Evolutionary conservation across 139 green algal genomes (phyloP).

Genomic region (Picochlorum sp.): DNA sequence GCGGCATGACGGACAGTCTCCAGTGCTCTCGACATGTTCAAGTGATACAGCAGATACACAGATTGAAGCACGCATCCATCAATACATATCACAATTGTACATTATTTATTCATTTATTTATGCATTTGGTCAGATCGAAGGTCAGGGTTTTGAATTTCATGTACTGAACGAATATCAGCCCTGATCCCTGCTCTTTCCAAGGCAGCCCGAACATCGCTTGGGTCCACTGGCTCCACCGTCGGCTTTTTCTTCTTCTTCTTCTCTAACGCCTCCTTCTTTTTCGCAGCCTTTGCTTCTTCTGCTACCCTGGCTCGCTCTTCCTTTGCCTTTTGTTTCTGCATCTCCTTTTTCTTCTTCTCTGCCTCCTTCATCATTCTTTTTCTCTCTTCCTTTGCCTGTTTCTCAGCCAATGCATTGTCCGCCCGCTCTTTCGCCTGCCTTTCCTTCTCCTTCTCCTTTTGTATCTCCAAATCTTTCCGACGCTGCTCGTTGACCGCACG

Average conservation of each 20-base stretch:
- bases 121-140: not conserved
- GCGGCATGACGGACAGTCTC: not conserved
- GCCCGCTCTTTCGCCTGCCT: not conserved
- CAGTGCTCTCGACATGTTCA: not conserved
- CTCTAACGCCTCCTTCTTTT: not conserved
- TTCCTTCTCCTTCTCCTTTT: slow-evolving; percentile 7
- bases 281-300: slow-evolving; percentile 1
- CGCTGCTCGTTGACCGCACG: not conserved
- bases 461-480: not conserved
- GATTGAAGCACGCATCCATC: not conserved
- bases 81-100: not conserved
- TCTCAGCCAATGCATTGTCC: slow-evolving; percentile 7
- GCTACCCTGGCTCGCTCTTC: slow-evolving; percentile 3
- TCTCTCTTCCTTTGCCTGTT: slow-evolving; percentile 5
- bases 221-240: not conserved
- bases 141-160: slow-evolving; percentile 1
- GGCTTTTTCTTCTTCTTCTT: not conserved
- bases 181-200: not conserved
- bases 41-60: not conserved
- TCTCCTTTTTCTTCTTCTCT: slow-evolving; percentile 17
- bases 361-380: slow-evolving; percentile 14
- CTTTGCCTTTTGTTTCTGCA: slow-evolving; percentile 10
- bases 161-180: not conserved
- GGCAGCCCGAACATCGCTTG: not conserved
- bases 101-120: not conserved